Base-by-base conservation (phyloP, 1,284 basidiomycete species). In the Lignosus rhinocerotis region DNA sequence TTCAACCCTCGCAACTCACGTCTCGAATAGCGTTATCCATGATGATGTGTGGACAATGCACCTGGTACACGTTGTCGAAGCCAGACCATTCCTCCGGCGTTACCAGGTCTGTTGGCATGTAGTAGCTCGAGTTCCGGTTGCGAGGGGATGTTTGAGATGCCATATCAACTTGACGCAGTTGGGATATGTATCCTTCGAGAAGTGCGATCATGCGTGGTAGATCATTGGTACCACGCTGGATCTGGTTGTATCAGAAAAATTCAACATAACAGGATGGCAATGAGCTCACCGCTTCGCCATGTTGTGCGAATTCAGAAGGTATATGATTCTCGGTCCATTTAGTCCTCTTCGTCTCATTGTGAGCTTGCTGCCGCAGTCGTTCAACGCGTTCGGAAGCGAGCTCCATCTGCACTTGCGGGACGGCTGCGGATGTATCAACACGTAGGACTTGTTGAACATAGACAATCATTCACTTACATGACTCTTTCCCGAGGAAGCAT, bases 31-130 rank as follows among this genome's bases (percentile, higher is more conserved):
- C 79, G 70, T 89, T 91, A 69, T 90, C 90, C 75, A 95, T 81
- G 69, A 88, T 88, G 46, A 97, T 81, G 51, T 88, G 90, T 0
- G 94, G 95, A 61, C 86, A 90, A 75, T 98, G 94, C 10, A 96
- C 81, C 68, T 97, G 91, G 70, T 94, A 92, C 19, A 96, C 94
- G 66, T 96, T 93, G 71, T 93, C 88, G 73, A 97, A 96, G 65
- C 88, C 84, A 1, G 83, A 83, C 84, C 91, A 91, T 68, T 95
- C 92, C 30, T 85, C 77, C 25, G 86, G 75, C 61, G 85, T 80
- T 58, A 87, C 80, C 42, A 82, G 80, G 66, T 88, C 85, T 9
- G 84, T 79, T 32, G 87, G 85, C 75, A 90, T 83, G 58, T 85
- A 80, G 63, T 88, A 88, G 52, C 76, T 82, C 54, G 75, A 73